Evolutionary conservation across 2,329 filamentous ascomycete genomes (phyloP), one percentile per base, ranked within the genome.

Genomic region (Alternaria dauci): DNA sequence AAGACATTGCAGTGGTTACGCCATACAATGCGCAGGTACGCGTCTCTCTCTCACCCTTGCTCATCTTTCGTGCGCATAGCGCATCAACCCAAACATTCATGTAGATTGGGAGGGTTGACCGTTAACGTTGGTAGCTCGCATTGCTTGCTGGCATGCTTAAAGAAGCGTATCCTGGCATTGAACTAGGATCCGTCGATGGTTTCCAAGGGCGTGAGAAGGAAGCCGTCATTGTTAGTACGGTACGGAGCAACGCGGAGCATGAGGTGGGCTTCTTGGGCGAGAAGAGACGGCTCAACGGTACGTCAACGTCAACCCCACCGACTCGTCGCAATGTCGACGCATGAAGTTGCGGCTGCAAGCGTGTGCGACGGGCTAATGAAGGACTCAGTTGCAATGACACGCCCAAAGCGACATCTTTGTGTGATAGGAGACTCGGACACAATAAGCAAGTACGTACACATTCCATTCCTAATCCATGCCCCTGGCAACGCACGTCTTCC

Each of bases 141-240:
- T 80, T 96, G 11, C 83, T 98, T 52, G 89, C 93, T 12, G 82
- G 84, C 38, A 84, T 90, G 66, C 85, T 99, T 51, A 95, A 94
- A 75, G 91, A 95, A 61, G 82, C 84, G 39, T 96, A 91, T 71
- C 91, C 91, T 0, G 93, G 91, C 12, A 88, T 99, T 52, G 95
- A 99, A 78, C 84, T 99, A n/a, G 95, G 95, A 34, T 97, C 93
- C 71, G 92, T 99, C 2, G 95, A 99, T 78, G 95, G 94, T 2
- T 99, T 99, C 76, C 95, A 99, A 78, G 95, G 95, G 34, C 88
- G 95, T 18, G 95, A 99, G 79, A 99, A 99, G 79, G 95, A 99
- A 78, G 95, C 92, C 2, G 90, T 99, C 16, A 86, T 99, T 39
- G 89, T 99, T 52, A 96, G 91, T 78, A 85, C 98, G n/a, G 95